Conservation (phyloP, 495 filamentous ascomycete genomes). For the Aspergillus avenaceus region DNA sequence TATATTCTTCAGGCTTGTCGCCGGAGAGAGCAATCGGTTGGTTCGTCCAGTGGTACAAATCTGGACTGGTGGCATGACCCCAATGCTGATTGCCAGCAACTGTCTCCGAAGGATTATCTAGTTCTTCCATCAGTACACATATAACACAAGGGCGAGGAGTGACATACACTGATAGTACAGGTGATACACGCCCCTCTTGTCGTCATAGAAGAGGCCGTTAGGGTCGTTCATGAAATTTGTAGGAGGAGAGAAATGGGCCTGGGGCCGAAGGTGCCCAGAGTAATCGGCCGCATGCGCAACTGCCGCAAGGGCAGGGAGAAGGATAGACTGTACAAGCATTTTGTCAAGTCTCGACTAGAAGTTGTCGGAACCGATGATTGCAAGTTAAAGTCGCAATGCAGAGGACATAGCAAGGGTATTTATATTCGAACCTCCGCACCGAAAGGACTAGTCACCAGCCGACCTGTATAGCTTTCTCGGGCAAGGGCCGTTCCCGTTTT, state of each 20-base stretch:
- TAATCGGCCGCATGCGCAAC: conserved; percentile 24
- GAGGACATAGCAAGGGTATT: background rate
- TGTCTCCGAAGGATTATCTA: conserved; percentile 36
- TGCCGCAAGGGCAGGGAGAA: conserved; percentile 2
- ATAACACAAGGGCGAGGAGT: background rate
- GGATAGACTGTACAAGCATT: background rate
- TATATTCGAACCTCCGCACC: background rate
- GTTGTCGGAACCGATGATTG: background rate
- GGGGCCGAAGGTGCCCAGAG: conserved; percentile 35
- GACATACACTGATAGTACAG: conserved; percentile 49
- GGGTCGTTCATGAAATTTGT: conserved; percentile 53
- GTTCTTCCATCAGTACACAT: conserved; percentile 1
- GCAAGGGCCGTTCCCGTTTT: background rate
- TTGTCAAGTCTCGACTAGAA: background rate
- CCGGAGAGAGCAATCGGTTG: conserved; percentile 49
- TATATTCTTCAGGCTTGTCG: conserved; percentile 28
- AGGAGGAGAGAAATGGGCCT: conserved; percentile 47
- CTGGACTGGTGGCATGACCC: conserved; percentile 49
- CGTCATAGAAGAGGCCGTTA: conserved; percentile 48
- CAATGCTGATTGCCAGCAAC: conserved; percentile 52
- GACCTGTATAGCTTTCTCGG: background rate
- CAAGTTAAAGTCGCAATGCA: background rate
- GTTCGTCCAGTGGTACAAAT: conserved; percentile 51
- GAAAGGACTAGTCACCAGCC: background rate
- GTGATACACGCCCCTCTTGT: conserved; percentile 42